phyloP scores from a whole-genome alignment of 352 stramenopile genomes.

The Peronospora farinosa region DNA sequence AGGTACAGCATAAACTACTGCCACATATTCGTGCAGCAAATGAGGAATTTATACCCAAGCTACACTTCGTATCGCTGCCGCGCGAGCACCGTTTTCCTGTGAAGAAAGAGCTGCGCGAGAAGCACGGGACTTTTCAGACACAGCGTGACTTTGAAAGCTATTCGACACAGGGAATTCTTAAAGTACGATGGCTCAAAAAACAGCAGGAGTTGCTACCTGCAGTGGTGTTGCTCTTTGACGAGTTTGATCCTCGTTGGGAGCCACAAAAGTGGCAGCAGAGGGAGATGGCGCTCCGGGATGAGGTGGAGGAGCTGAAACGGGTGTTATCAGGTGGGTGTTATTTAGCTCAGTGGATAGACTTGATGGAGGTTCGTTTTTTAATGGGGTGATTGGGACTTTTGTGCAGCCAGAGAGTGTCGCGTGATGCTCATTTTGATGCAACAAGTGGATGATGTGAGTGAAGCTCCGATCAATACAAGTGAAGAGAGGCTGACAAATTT shows the following conservation, averaged over 20 bases:
- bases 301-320: constrained; percentile 68
- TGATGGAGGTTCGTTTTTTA: neutral
- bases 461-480: constrained; percentile 51
- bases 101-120: constrained; percentile 83
- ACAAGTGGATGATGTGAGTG: constrained; percentile 63
- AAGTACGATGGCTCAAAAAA: constrained; percentile 82
- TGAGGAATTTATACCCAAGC: constrained; percentile 76
- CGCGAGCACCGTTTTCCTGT: constrained; percentile 68
- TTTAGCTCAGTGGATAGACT: no score
- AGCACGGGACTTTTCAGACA: constrained; percentile 79
- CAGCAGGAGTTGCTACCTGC: constrained; percentile 76
- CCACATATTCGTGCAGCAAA: constrained; percentile 62
- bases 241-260: constrained; percentile 76
- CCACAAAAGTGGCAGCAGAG: constrained; percentile 61
- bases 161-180: constrained; percentile 61
- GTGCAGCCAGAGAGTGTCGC: constrained; percentile 56
- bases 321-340: constrained; percentile 35
- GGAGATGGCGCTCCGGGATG: constrained; percentile 61
- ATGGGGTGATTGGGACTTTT: constrained; percentile 5
- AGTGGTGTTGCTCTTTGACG: constrained; percentile 77
- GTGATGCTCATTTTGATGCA: constrained; percentile 78
- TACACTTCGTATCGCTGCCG: constrained; percentile 67
- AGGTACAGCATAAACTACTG: constrained; percentile 73
- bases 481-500: constrained; percentile 72
- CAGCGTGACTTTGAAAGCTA: constrained; percentile 81